Conservation (phyloP, 192 early-diverging fungal genomes). For the Rhizophagus prolifer region DNA sequence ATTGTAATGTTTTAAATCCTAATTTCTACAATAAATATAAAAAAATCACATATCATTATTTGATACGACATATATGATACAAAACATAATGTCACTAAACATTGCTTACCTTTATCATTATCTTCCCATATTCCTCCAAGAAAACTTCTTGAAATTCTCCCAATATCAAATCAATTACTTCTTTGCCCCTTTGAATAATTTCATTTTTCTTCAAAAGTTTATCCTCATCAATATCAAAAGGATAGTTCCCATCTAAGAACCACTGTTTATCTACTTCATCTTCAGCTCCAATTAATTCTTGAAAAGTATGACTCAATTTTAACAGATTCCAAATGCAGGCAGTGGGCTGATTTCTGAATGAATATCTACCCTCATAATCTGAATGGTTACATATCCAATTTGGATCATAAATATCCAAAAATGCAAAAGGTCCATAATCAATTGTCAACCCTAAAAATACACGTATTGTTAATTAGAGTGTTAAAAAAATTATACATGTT, state of each 20-base stretch:
- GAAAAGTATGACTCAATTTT: constrained; percentile 64
- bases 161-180: constrained; percentile 53
- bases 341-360: constrained; percentile 75
- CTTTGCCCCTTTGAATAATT: constrained; percentile 38
- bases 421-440: constrained; percentile 86
- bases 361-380: constrained; percentile 72
- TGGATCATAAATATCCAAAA: constrained; percentile 84
- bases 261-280: constrained; percentile 44
- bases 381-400: constrained; percentile 77
- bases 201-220: constrained; percentile 30
- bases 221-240: constrained; percentile 17
- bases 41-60: background rate
- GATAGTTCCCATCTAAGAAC: constrained; percentile 30
- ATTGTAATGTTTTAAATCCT: background rate
- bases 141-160: constrained; percentile 52
- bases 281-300: constrained; percentile 63
- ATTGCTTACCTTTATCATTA: constrained; percentile 52
- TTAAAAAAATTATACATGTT: background rate
- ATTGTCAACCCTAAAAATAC: constrained; percentile 63
- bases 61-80: background rate
- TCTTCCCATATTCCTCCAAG: constrained; percentile 43
- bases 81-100: too few species aligned
- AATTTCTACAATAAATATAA: background rate
- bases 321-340: constrained; percentile 81
- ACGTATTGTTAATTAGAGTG: background rate